These are phyloP conservation scores for Bretschneidera sinensis DNA, from an alignment of 345 rosid genomes.

Conservation along the genomic window DNA sequence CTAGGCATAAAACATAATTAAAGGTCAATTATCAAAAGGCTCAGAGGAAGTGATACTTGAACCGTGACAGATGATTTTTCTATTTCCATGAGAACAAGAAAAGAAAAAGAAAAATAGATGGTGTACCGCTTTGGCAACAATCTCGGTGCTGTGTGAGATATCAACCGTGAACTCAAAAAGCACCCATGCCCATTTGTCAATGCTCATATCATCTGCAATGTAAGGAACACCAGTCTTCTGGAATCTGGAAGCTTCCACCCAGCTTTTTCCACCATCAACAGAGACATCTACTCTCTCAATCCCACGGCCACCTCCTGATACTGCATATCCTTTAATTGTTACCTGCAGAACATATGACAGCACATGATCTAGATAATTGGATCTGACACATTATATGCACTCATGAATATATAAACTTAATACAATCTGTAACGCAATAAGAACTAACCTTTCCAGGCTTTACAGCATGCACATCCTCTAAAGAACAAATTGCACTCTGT, in stretches of 20 bases:
- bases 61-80: background rate
- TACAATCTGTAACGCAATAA: background rate
- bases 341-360: constrained; percentile 38
- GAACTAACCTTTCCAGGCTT: constrained; percentile 81
- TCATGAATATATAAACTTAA: background rate
- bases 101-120: background rate
- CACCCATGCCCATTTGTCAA: constrained; percentile 99
- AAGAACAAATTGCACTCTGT: constrained; percentile 87
- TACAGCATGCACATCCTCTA: constrained; percentile 69
- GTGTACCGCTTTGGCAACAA: constrained; percentile 89
- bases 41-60: background rate
- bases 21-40: too few relatives aligned
- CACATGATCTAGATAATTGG: constrained; percentile 5
- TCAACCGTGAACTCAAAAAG: constrained; percentile 71
- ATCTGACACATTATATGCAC: background rate
- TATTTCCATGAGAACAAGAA: too few relatives aligned
- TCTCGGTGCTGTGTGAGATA: constrained; percentile 44
- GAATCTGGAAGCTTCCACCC: constrained; percentile 79
- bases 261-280: constrained; percentile 80
- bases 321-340: constrained; percentile 76
- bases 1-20: too few relatives aligned
- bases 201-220: constrained; percentile 46
- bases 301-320: constrained; percentile 97
- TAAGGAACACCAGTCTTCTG: constrained; percentile 62
- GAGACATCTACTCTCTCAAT: constrained; percentile 94